Conservation (phyloP, 352 stramenopile genomes). For the Phytopythium montanum region DNA sequence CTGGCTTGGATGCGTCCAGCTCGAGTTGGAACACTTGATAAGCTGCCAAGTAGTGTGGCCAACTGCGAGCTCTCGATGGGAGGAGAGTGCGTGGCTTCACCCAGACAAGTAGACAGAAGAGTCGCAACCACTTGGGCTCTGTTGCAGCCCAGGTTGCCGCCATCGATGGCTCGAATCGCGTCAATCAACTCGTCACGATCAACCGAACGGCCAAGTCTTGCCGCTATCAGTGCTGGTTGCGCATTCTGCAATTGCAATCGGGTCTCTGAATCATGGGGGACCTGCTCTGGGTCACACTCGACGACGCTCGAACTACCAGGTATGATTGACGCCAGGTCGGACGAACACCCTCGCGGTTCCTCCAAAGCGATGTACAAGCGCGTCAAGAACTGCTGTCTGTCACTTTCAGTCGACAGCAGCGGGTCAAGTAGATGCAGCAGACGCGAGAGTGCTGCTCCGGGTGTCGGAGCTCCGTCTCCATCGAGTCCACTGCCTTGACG, state of each 20-base stretch:
- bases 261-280: neutral
- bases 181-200: neutral
- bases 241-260: neutral
- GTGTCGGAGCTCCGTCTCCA: neutral
- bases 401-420: neutral
- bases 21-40: neutral
- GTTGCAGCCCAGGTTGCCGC: neutral
- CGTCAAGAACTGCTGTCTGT: neutral
- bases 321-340: neutral
- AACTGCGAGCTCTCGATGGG: neutral
- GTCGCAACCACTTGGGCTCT: neutral
- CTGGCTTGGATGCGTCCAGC: slow-evolving; percentile 6
- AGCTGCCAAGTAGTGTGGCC: neutral
- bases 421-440: neutral
- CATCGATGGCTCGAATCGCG: neutral
- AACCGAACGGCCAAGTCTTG: neutral
- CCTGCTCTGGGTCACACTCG: neutral
- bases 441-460: neutral
- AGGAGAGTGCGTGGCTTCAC: neutral
- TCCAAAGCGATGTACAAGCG: neutral
- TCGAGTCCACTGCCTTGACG: neutral
- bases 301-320: neutral
- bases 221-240: neutral
- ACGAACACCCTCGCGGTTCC: neutral
- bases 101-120: neutral